Evolutionary conservation across 225 moss, liverwort and hornwort species (phyloP).

Genomic region (Pseudoscleropodium purum): DNA sequence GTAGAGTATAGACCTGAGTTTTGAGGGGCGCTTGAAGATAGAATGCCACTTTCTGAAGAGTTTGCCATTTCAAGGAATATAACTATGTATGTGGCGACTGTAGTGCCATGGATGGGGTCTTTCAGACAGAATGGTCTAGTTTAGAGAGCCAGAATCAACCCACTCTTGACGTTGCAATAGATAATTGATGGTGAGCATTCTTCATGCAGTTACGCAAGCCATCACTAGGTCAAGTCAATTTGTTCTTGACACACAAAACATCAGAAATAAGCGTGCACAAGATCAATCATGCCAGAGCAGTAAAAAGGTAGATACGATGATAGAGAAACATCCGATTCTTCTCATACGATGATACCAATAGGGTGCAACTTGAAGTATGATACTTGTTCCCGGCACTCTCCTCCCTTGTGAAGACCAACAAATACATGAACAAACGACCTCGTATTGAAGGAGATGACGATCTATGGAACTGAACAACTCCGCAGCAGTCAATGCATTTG

Average conservation of each 20-base stretch:
- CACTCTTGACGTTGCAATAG: neutral
- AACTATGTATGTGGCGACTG: neutral
- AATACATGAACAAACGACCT: neutral
- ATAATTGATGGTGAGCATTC: neutral
- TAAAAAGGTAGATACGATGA: neutral
- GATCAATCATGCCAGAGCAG: neutral
- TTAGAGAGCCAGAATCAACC: neutral
- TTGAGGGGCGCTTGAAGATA: no score
- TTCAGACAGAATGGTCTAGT: neutral
- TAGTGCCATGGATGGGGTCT: neutral
- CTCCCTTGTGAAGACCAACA: neutral
- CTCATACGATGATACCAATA: neutral
- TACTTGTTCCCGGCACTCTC: neutral
- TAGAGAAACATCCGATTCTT: no score
- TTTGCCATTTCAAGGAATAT: neutral
- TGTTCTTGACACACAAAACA: neutral
- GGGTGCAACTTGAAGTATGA: neutral
- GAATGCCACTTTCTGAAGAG: neutral
- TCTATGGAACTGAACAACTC: neutral
- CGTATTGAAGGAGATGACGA: neutral
- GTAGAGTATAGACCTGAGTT: neutral
- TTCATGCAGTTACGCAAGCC: neutral
- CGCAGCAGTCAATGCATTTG: neutral
- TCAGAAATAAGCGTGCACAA: neutral
- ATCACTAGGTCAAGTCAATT: neutral